These are phyloP conservation scores for Blastobotrys serpentis DNA, from an alignment of 1,139 yeast species.

Conservation along the genomic window DNA sequence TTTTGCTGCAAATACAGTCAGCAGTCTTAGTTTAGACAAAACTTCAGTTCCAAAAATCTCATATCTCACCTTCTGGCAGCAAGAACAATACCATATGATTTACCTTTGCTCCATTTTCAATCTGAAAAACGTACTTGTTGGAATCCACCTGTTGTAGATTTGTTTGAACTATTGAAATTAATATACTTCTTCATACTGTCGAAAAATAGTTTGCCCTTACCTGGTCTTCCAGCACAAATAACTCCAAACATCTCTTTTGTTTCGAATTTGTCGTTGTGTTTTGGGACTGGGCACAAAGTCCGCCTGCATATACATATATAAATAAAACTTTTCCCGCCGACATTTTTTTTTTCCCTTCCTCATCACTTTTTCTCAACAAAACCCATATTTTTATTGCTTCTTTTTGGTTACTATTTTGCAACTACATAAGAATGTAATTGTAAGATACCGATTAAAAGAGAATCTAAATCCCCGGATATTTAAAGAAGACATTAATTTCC, in stretches of 20 bases:
- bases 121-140: slow-evolving; percentile 58
- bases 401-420: slow-evolving; percentile 1
- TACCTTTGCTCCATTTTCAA: slow-evolving; percentile 60
- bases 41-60: neutral
- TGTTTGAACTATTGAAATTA: slow-evolving; percentile 33
- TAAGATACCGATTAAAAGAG: neutral
- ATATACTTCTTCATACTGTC: slow-evolving; percentile 4
- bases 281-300: neutral
- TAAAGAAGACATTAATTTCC: slow-evolving; percentile 3
- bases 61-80: slow-evolving; percentile 59
- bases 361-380: neutral
- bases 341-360: neutral
- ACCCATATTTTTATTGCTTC: neutral
- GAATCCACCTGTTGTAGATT: slow-evolving; percentile 56
- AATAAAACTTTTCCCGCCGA: neutral
- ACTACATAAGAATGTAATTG: slow-evolving; percentile 1
- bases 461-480: neutral
- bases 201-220: slow-evolving; percentile 11
- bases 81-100: slow-evolving; percentile 75
- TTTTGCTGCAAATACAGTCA: slow-evolving; percentile 37
- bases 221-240: slow-evolving; percentile 45
- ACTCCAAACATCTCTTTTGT: slow-evolving; percentile 44
- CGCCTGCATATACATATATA: no score
- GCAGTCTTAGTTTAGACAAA: slow-evolving; percentile 25
- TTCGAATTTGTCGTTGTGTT: neutral